These are phyloP conservation scores for Colletotrichum camelliae DNA, from an alignment of 2,329 filamentous ascomycete genomes.

Conservation along the genomic window DNA sequence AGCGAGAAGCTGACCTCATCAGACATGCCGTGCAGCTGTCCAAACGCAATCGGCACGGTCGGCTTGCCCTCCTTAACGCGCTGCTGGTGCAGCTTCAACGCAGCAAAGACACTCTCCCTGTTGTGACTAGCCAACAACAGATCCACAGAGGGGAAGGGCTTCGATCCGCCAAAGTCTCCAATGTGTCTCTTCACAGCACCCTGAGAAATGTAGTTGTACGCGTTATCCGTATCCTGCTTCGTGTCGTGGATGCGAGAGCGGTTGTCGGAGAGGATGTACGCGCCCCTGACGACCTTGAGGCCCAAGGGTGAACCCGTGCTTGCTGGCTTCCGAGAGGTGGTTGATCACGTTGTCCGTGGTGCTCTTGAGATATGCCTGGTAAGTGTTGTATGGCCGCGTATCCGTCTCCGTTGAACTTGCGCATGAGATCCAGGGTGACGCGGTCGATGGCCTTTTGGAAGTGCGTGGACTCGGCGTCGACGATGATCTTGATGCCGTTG, in stretches of 20 bases:
- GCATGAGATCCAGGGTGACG: conserved; percentile 39
- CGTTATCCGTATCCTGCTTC: conserved; percentile 56
- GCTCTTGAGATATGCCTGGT: conserved; percentile 61
- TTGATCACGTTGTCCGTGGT: conserved; percentile 45
- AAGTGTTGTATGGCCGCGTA: conserved; percentile 52
- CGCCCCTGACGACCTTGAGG: conserved; percentile 62
- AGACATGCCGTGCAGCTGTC: conserved; percentile 63
- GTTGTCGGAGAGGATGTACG: conserved; percentile 58
- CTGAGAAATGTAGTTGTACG: conserved; percentile 55
- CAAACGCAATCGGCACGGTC: conserved; percentile 48
- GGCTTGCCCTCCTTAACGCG: conserved; percentile 39
- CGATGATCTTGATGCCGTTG: conserved; percentile 46
- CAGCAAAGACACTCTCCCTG: conserved; percentile 41
- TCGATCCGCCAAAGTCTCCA: conserved; percentile 44
- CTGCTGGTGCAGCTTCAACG: conserved; percentile 47
- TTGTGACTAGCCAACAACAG: conserved; percentile 63
- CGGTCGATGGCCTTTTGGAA: conserved; percentile 44
- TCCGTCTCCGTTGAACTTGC: conserved; percentile 42
- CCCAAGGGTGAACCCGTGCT: conserved; percentile 58
- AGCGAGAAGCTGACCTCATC: conserved; percentile 59
- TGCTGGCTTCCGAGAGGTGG: conserved; percentile 49
- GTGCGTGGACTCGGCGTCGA: conserved; percentile 51
- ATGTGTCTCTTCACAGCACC: conserved; percentile 33
- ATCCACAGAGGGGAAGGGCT: conserved; percentile 47
- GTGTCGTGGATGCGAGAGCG: conserved; percentile 56